phyloP scores from a whole-genome alignment of 1,284 basidiomycete species.

The Amylostereum areolatum region DNA sequence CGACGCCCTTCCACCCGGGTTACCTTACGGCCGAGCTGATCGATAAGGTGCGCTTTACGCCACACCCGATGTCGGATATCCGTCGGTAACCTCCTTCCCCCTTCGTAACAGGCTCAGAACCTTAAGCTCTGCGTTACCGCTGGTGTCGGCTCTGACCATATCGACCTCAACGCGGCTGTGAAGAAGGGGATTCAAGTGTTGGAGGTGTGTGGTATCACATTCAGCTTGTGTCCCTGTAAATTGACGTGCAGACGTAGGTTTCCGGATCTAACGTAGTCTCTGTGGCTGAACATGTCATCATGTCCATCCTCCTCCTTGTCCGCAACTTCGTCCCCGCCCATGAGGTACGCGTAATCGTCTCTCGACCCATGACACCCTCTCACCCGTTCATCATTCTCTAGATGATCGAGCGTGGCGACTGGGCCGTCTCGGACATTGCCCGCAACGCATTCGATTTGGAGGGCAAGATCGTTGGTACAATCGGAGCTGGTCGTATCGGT shows the following conservation, averaged over 20 bases:
- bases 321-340: conserved; percentile 84
- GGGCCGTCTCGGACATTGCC: conserved; percentile 80
- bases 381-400: conserved; percentile 26
- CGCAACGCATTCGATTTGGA: conserved; percentile 86
- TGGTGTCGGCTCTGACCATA: conserved; percentile 85
- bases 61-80: background rate
- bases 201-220: conserved; percentile 38
- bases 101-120: conserved; percentile 60
- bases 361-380: conserved; percentile 11
- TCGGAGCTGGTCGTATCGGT: conserved; percentile 85
- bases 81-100: conserved; percentile 1
- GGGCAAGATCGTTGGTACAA: conserved; percentile 86
- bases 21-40: conserved; percentile 78
- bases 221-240: background rate
- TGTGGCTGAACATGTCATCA: conserved; percentile 89
- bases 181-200: conserved; percentile 75
- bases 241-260: conserved; percentile 32
- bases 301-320: conserved; percentile 80
- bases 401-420: conserved; percentile 82
- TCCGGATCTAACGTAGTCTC: conserved; percentile 85
- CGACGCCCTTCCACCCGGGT: conserved; percentile 85
- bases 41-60: conserved; percentile 38
- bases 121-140: conserved; percentile 87
- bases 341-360: conserved; percentile 42
- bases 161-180: conserved; percentile 82